Conservation (phyloP, 2,329 filamentous ascomycete species). For the Corinectria fuckeliana region DNA sequence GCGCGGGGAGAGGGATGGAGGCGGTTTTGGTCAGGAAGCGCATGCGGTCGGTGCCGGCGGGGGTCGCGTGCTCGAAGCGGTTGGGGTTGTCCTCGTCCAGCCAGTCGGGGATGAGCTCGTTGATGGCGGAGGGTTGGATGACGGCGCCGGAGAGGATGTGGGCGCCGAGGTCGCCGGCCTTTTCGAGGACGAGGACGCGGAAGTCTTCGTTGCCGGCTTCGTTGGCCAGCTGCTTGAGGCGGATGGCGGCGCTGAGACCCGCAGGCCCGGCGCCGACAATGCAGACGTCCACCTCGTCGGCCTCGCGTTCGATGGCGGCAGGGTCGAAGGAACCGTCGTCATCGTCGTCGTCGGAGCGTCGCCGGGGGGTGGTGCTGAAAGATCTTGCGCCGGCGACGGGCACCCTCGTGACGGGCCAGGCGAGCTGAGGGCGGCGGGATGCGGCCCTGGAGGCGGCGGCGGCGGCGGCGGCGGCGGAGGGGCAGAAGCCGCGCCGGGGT, state of each 20-base stretch:
- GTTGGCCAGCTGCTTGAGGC: conserved; percentile 93
- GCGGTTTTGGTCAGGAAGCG: conserved; percentile 86
- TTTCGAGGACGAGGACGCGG: conserved; percentile 89
- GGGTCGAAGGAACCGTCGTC: conserved; percentile 69
- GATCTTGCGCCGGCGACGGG: conserved; percentile 36
- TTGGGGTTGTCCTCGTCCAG: conserved; percentile 85
- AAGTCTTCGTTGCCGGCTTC: conserved; percentile 96
- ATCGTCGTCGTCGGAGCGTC: conserved; percentile 38
- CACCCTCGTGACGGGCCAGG: conserved; percentile 27
- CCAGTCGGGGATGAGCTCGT: conserved; percentile 95
- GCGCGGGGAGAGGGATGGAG: conserved; percentile 81
- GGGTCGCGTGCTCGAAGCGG: conserved; percentile 86
- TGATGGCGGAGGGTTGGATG: conserved; percentile 84
- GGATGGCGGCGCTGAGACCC: conserved; percentile 90
- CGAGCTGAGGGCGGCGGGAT: conserved; percentile 20
- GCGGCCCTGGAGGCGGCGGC: conserved; percentile 20
- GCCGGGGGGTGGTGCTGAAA: conserved; percentile 45
- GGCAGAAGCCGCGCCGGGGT: conserved; percentile 33
- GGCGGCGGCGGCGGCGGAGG: conserved; percentile 29
- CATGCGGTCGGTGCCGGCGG: conserved; percentile 86
- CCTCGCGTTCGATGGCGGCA: conserved; percentile 78
- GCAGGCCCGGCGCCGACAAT: conserved; percentile 97
- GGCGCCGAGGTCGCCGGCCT: conserved; percentile 91
- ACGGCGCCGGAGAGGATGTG: conserved; percentile 97
- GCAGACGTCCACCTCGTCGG: conserved; percentile 93